Percentiles rank a stretch among this genome's conserved stretches.
Conservation (phyloP, 805 yeast genomes). For the Blastobotrys parvus region DNA sequence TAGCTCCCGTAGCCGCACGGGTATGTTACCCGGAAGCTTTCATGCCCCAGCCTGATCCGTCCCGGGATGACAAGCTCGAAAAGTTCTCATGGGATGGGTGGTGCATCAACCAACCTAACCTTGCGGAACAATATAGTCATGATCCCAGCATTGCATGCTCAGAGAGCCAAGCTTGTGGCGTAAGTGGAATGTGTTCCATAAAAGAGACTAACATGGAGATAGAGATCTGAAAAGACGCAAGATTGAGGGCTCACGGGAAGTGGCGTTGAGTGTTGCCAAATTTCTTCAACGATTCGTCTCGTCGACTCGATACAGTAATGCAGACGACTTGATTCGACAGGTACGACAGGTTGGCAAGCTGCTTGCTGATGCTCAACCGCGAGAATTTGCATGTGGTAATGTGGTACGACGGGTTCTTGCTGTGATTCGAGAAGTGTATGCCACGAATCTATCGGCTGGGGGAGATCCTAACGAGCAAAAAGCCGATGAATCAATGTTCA, state of each 20-base stretch:
- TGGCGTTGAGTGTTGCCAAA: conserved; percentile 84
- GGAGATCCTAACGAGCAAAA: conserved; percentile 18
- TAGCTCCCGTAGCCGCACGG: too few species aligned
- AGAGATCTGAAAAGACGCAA: conserved; percentile 70
- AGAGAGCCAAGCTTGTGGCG: too few species aligned
- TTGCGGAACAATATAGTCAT: too few species aligned
- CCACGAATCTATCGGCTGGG: conserved; percentile 34
- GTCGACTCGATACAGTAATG: conserved; percentile 76
- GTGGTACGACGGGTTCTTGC: conserved; percentile 84
- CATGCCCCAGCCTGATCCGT: too few species aligned
- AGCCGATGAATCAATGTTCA: conserved; percentile 50
- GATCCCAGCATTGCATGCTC: too few species aligned
- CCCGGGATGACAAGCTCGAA: too few species aligned
- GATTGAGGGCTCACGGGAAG: conserved; percentile 66
- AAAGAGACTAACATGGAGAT: too few species aligned
- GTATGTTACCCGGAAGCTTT: too few species aligned
- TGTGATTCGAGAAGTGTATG: conserved; percentile 77
- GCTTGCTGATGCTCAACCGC: conserved; percentile 70
- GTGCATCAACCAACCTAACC: too few species aligned
- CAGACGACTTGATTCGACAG: conserved; percentile 61
- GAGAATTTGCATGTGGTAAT: conserved; percentile 84
- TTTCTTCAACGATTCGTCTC: conserved; percentile 81
- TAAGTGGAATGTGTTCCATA: too few species aligned
- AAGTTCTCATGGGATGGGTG: too few species aligned
- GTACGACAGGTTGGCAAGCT: conserved; percentile 66